phyloP scores from a whole-genome alignment of 2,329 filamentous ascomycete genomes.

The Penicillium palitans region DNA sequence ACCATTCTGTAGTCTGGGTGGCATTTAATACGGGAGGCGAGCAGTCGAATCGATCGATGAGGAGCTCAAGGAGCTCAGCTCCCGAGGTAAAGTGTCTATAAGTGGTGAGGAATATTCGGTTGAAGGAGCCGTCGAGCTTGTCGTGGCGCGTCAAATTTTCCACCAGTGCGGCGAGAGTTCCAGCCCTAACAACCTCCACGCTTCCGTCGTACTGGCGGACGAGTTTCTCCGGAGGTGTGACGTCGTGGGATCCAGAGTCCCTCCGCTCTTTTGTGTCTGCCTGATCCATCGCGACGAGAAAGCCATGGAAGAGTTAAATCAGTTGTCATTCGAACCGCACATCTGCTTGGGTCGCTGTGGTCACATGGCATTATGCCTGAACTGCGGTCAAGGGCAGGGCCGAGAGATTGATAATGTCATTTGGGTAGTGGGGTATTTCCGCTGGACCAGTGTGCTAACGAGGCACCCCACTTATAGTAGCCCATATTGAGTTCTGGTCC shows the following conservation, averaged over 20 bases:
- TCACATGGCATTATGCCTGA: neutral
- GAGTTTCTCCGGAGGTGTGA: conserved; percentile 12
- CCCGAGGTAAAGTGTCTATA: conserved; percentile 89
- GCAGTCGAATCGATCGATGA: conserved; percentile 83
- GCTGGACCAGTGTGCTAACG: neutral
- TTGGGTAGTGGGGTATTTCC: neutral
- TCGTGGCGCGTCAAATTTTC: conserved; percentile 92
- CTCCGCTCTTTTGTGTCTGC: neutral
- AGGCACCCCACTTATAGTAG: neutral
- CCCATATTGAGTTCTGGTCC: neutral
- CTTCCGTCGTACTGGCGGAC: conserved; percentile 9
- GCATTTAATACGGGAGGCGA: conserved; percentile 73
- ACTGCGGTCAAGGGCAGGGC: neutral
- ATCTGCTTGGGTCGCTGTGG: neutral
- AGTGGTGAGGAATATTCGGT: conserved; percentile 90
- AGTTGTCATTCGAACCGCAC: neutral
- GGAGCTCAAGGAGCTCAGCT: conserved; percentile 79
- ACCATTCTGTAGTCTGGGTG: conserved; percentile 75
- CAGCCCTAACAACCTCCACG: conserved; percentile 38
- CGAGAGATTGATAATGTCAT: conserved; percentile 1
- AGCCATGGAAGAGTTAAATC: neutral
- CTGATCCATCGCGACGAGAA: neutral
- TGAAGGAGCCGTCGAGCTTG: conserved; percentile 86
- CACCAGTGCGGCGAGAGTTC: conserved; percentile 80
- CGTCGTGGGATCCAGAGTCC: conserved; percentile 11